Percentiles rank a stretch among this genome's conserved stretches.
phyloP scores from a whole-genome alignment of 1,284 basidiomycete species.

The Tilletia walkeri region DNA sequence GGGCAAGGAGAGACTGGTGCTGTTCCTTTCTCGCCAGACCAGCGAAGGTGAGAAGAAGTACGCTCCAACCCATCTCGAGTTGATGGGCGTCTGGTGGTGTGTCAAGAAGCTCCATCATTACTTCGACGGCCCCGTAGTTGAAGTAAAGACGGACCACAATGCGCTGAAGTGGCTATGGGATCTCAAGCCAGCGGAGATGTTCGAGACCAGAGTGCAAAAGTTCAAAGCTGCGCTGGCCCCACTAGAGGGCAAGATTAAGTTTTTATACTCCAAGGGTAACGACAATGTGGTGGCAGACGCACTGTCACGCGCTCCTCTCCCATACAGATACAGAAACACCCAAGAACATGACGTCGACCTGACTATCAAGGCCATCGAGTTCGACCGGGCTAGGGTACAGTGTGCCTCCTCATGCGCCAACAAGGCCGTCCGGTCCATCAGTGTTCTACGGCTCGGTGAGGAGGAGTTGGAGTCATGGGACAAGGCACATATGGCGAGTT shows the following conservation, averaged over 20 bases:
- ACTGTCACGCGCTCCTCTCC: neutral
- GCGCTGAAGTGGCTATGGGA: neutral
- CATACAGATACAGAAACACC: neutral
- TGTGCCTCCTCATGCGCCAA: neutral
- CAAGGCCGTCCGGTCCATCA: neutral
- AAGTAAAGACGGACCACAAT: neutral
- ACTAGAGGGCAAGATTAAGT: neutral
- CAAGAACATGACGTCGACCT: neutral
- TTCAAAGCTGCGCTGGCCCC: neutral
- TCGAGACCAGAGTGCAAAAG: neutral
- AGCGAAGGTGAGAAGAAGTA: constrained; percentile 20
- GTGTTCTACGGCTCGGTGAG: neutral
- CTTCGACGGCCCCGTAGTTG: neutral
- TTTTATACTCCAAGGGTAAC: neutral
- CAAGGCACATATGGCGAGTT: neutral
- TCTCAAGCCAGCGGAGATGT: neutral
- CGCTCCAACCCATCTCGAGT: constrained; percentile 23
- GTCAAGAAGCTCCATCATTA: neutral
- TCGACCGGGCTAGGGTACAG: too few species aligned
- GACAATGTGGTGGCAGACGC: neutral
- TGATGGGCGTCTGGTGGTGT: constrained; percentile 17
- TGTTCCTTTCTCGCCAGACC: constrained; percentile 26
- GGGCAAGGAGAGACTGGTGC: neutral
- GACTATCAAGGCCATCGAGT: neutral
- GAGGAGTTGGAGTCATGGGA: neutral